These are phyloP conservation scores for Vaccinium darrowii DNA, from an alignment of 148 eudicot genomes.

Conservation along the genomic window DNA sequence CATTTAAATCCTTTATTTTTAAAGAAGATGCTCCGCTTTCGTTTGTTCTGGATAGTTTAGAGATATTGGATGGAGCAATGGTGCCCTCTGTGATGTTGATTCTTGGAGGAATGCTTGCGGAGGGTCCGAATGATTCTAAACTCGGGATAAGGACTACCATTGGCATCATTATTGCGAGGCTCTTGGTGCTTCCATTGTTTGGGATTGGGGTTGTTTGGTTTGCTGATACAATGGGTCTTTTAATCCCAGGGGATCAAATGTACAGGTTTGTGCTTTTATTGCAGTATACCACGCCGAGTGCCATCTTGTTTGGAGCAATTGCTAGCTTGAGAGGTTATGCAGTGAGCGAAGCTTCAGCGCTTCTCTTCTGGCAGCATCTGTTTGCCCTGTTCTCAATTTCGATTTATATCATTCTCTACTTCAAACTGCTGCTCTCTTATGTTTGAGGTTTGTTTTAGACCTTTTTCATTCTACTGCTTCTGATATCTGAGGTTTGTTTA, in stretches of 20 bases:
- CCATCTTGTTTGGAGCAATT: conserved; percentile 87
- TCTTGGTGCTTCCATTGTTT: conserved; percentile 65
- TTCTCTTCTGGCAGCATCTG: conserved; percentile 88
- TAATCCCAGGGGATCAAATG: conserved; percentile 67
- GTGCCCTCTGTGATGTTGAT: conserved; percentile 81
- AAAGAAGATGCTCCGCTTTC: conserved; percentile 57
- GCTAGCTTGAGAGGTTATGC: conserved; percentile 95
- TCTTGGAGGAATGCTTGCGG: conserved; percentile 87
- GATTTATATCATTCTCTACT: conserved; percentile 56
- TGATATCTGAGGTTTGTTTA: neutral
- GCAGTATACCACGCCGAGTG: conserved; percentile 87
- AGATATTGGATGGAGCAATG: conserved; percentile 75
- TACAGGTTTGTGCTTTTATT: conserved; percentile 70
- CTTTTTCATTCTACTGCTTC: neutral
- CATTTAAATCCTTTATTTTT: conserved; percentile 52
- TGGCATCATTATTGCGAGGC: conserved; percentile 65
- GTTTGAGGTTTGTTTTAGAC: conserved; percentile 30
- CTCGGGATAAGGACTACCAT: conserved; percentile 64
- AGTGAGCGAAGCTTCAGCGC: conserved; percentile 79
- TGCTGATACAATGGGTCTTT: conserved; percentile 46
- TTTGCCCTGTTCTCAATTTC: conserved; percentile 62
- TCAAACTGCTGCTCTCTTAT: conserved; percentile 44
- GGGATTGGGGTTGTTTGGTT: conserved; percentile 64
- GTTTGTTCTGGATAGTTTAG: conserved; percentile 60
- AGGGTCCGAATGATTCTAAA: conserved; percentile 73